Percentiles rank a stretch among this genome's conserved stretches.
These are phyloP conservation scores for Yueomyces sp. DNA, from an alignment of 1,139 yeast species.

Conservation along the genomic window DNA sequence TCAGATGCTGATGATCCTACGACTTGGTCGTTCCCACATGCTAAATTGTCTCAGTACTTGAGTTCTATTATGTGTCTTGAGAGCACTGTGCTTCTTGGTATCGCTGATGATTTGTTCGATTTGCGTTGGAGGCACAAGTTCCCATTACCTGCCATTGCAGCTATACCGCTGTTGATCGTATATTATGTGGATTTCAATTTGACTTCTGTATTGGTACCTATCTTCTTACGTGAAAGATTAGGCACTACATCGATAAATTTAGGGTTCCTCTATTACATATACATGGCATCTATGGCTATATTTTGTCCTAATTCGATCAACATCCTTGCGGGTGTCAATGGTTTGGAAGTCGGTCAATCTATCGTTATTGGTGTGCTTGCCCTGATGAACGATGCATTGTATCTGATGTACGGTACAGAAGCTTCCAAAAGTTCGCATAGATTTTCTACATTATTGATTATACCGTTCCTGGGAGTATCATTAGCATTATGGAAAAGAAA, in stretches of 20 bases:
- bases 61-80: slow-evolving; percentile 77
- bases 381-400: slow-evolving; percentile 63
- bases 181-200: slow-evolving; percentile 92
- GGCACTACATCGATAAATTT: slow-evolving; percentile 46
- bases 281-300: slow-evolving; percentile 85
- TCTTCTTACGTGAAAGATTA: slow-evolving; percentile 36
- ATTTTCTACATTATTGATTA: slow-evolving; percentile 62
- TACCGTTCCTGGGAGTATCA: slow-evolving; percentile 84
- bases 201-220: slow-evolving; percentile 80
- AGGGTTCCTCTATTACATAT: slow-evolving; percentile 66
- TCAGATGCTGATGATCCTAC: slow-evolving; percentile 31
- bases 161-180: slow-evolving; percentile 80
- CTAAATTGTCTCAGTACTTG: slow-evolving; percentile 71
- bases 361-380: slow-evolving; percentile 62
- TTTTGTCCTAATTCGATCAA: slow-evolving; percentile 96
- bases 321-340: slow-evolving; percentile 91
- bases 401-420: slow-evolving; percentile 43
- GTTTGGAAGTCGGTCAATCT: slow-evolving; percentile 92
- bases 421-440: slow-evolving; percentile 73
- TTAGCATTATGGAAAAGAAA: slow-evolving; percentile 64
- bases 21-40: slow-evolving; percentile 56
- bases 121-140: slow-evolving; percentile 96
- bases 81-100: slow-evolving; percentile 73
- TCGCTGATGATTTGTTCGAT: slow-evolving; percentile 90
- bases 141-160: slow-evolving; percentile 87